A percentile compares a stretch with the other conserved stretches of the same genome.
Evolutionary conservation across 2,329 filamentous ascomycete genomes (phyloP).

Genomic region (Paraphoma sp.): DNA sequence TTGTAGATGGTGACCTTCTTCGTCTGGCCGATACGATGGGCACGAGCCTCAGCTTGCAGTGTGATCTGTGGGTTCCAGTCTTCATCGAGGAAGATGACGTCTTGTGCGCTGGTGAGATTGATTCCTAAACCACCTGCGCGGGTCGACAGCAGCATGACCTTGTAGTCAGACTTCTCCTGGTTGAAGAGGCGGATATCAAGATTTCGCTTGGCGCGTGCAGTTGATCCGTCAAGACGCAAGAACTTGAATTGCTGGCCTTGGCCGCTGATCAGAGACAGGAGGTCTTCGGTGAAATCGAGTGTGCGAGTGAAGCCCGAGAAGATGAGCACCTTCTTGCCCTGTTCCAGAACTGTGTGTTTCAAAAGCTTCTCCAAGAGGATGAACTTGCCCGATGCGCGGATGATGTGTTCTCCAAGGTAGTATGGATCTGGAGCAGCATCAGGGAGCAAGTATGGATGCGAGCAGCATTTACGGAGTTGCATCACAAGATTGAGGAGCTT

Average conservation of each 20-base stretch:
- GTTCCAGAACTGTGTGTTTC: conserved; percentile 56
- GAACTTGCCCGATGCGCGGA: conserved; percentile 62
- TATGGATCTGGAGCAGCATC: conserved; percentile 56
- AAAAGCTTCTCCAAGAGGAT: conserved; percentile 61
- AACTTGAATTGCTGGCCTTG: conserved; percentile 52
- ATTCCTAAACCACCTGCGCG: conserved; percentile 63
- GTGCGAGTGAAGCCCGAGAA: conserved; percentile 63
- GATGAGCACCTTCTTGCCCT: conserved; percentile 63
- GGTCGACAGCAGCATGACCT: conserved; percentile 63
- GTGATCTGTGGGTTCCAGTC: conserved; percentile 64
- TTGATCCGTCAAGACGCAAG: conserved; percentile 60
- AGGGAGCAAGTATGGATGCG: conserved; percentile 61
- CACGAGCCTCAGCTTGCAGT: conserved; percentile 61
- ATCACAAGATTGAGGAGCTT: conserved; percentile 63
- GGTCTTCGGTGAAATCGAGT: conserved; percentile 60
- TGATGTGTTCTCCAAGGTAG: conserved; percentile 55
- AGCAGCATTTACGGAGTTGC: conserved; percentile 63
- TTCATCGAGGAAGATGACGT: conserved; percentile 64
- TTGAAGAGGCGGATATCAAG: conserved; percentile 63
- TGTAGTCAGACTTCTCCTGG: conserved; percentile 52
- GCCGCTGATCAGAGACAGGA: conserved; percentile 54
- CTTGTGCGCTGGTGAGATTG: conserved; percentile 61
- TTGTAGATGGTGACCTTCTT: conserved; percentile 63
- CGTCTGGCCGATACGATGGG: conserved; percentile 63
- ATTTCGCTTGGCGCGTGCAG: conserved; percentile 57